Evolutionary conservation across 1,284 basidiomycete genomes (phyloP).

Genomic region (Tremellales sp.): DNA sequence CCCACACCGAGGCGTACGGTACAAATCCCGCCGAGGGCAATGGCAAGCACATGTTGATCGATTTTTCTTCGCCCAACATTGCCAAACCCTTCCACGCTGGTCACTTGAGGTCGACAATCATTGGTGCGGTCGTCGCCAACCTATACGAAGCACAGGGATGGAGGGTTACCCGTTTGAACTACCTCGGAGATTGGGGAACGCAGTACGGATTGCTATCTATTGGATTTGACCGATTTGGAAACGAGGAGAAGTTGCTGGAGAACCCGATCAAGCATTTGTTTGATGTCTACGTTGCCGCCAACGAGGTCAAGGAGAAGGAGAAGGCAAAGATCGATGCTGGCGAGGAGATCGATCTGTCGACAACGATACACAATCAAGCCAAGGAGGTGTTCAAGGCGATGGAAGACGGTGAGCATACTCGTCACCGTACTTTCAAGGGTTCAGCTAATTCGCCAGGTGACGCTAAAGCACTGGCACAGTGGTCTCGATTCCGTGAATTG

Average conservation of each 20-base stretch:
- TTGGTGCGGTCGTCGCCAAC: conserved; percentile 90
- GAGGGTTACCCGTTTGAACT: conserved; percentile 88
- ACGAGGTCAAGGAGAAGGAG: conserved; percentile 65
- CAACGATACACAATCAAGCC: conserved; percentile 70
- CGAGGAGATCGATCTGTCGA: conserved; percentile 29
- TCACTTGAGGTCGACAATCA: conserved; percentile 94
- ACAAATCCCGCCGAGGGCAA: conserved; percentile 62
- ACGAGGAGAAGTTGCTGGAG: conserved; percentile 72
- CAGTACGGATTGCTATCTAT: conserved; percentile 81
- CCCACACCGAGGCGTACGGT: conserved; percentile 61
- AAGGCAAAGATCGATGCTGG: conserved; percentile 49
- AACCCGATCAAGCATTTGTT: conserved; percentile 95
- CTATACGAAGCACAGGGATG: conserved; percentile 90
- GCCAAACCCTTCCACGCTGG: conserved; percentile 99
- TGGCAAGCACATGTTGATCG: conserved; percentile 63
- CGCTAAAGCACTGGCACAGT: conserved; percentile 74
- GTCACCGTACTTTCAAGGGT: neutral
- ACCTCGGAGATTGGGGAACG: conserved; percentile 91
- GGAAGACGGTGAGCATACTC: conserved; percentile 67
- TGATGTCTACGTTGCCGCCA: conserved; percentile 84
- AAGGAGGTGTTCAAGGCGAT: conserved; percentile 91
- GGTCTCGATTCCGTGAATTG: conserved; percentile 88
- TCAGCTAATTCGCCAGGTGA: conserved; percentile 53
- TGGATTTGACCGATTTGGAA: conserved; percentile 89
- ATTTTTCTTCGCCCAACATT: conserved; percentile 97